Percentiles rank a stretch among this genome's conserved stretches.
Evolutionary conservation across 2,329 filamentous ascomycete genomes (phyloP).

Genomic region (Rutstroemia sp.): DNA sequence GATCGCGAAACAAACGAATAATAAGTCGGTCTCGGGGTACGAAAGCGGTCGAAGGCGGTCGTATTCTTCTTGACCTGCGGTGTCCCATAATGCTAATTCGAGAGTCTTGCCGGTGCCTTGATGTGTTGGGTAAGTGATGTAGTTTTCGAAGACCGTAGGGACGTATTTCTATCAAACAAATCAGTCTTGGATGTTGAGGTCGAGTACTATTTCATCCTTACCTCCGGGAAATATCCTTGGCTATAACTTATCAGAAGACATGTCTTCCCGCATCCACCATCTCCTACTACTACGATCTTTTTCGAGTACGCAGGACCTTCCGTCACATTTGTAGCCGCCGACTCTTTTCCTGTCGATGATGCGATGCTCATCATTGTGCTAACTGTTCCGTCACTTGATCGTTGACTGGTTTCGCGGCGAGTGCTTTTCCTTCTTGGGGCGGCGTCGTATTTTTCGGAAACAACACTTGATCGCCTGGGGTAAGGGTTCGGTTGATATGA

Average conservation of each 20-base stretch:
- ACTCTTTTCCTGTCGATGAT: constrained; percentile 62
- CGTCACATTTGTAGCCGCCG: constrained; percentile 76
- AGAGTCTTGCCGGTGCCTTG: constrained; percentile 84
- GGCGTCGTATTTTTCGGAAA: constrained; percentile 26
- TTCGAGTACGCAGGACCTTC: constrained; percentile 92
- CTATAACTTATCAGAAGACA: constrained; percentile 98
- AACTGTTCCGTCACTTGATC: constrained; percentile 83
- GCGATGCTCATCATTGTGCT: constrained; percentile 76
- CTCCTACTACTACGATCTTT: constrained; percentile 98
- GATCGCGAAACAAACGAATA: constrained; percentile 98
- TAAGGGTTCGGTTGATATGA: constrained; percentile 28
- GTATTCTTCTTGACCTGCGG: constrained; percentile 97
- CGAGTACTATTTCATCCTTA: constrained; percentile 34
- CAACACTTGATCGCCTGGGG: constrained; percentile 24
- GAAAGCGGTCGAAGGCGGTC: constrained; percentile 91
- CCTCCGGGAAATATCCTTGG: constrained; percentile 98
- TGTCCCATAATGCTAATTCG: constrained; percentile 96
- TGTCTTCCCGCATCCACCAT: constrained; percentile 97
- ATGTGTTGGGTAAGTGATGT: constrained; percentile 95
- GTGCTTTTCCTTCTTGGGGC: constrained; percentile 24
- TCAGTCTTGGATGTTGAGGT: not conserved
- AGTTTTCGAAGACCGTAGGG: constrained; percentile 98
- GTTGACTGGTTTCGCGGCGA: constrained; percentile 28
- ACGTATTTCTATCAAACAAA: constrained; percentile 78
- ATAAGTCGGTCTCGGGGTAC: constrained; percentile 94